Evolutionary conservation across 1,284 basidiomycete genomes (phyloP), one percentile per base, ranked within the genome.

Genomic region (Singerocomus rubriflavus): DNA sequence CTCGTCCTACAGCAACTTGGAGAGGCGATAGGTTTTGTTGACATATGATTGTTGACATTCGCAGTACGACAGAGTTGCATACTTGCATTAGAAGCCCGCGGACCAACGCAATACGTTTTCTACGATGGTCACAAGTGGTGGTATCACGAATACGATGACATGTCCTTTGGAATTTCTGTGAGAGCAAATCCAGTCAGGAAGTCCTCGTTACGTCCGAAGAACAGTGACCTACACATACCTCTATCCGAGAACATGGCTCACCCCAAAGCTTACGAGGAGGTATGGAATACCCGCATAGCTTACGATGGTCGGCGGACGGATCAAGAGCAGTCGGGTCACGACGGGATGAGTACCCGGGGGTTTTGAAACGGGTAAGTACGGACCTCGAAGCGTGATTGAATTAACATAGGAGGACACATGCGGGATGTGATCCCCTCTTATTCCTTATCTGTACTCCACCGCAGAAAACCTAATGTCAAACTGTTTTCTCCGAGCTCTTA

Each of bases 71-170:
- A 35, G 26, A 10, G 21, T 21, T 35, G 14, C 29, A 17, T 57
- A 21, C 31, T 41, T 26, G 34, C 41, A 11, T 29, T n/a, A n/a
- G n/a, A n/a, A n/a, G 21, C 52, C 59, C 59, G 59, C 60, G 59
- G 59, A 60, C 48, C 16, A 55, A 43, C 38, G 1, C 21, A 17
- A 14, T 12, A 32, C n/a, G 27, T 40, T 38, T 34, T 51, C 44
- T 27, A 54, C 17, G 46, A 40, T 16, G 32, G 17, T 46, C 21
- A 37, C 14, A 35, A 21, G 13, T 35, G 26, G 11, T 32, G 4
- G 34, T 14, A 26, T 27, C 16, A 31, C 36, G 21, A 40, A 33
- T 21, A 21, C 11, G 27, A n/a, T 37, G 6, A 25, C 34, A 33
- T 30, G 1, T 21, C 8, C 21, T 43, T 49, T 21, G 30, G 39